Evolutionary conservation across 2,329 filamentous ascomycete species (phyloP).

Genomic region (Apiospora pterosperma): DNA sequence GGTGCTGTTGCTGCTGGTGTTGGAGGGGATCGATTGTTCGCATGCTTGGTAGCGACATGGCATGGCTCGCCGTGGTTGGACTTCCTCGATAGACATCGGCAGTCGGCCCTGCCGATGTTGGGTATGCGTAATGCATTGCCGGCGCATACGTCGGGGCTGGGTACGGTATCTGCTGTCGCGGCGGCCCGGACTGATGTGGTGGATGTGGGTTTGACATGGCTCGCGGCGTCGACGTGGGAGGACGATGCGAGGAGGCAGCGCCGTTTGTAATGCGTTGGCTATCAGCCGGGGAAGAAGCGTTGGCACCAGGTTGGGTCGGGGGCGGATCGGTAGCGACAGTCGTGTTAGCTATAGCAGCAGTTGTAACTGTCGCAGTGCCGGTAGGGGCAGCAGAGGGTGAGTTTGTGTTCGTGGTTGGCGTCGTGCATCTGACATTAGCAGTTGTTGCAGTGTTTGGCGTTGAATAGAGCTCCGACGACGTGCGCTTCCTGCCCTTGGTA

Average conservation of each 20-base stretch:
- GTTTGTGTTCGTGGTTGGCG: not conserved
- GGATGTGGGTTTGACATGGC: slow-evolving; percentile 29
- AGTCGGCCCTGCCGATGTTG: slow-evolving; percentile 12
- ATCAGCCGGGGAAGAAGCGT: not conserved
- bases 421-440: not conserved
- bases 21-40: slow-evolving; percentile 33
- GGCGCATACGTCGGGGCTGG: slow-evolving; percentile 22
- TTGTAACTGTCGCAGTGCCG: not conserved
- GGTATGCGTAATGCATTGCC: slow-evolving; percentile 28
- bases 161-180: slow-evolving; percentile 22
- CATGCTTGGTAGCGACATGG: slow-evolving; percentile 40
- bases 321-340: not conserved
- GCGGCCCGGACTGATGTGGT: slow-evolving; percentile 21
- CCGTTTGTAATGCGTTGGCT: not conserved
- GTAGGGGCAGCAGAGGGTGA: not conserved
- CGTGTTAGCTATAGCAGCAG: not conserved
- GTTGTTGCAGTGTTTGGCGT: not conserved
- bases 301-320: not conserved
- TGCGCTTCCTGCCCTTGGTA: slow-evolving; percentile 1
- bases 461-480: not conserved
- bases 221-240: slow-evolving; percentile 1
- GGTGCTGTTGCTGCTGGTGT: slow-evolving; percentile 13
- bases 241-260: not conserved
- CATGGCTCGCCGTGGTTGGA: slow-evolving; percentile 23
- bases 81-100: slow-evolving; percentile 34